phyloP scores from a whole-genome alignment of 73 alveolate genomes.

The Paramecium sonneborni region DNA sequence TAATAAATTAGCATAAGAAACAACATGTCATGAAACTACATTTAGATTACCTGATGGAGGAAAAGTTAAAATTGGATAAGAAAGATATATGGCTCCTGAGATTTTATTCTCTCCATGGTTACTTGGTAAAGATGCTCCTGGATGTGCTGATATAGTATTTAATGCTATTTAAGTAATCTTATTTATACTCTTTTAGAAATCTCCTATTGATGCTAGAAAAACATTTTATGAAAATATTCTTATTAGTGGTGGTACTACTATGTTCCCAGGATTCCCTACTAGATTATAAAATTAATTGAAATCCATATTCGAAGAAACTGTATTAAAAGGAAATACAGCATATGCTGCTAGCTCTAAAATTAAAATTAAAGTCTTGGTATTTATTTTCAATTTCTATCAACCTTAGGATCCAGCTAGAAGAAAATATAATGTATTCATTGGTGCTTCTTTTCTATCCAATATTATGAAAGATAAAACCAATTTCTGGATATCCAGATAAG shows the following conservation, averaged over 20 bases:
- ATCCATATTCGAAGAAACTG: conserved; percentile 72
- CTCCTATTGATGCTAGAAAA: conserved; percentile 85
- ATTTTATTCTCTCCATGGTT: conserved; percentile 88
- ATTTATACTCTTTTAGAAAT: conserved; percentile 62
- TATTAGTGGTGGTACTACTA: conserved; percentile 95
- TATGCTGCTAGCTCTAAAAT: conserved; percentile 26
- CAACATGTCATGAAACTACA: conserved; percentile 90
- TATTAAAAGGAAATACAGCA: conserved; percentile 74
- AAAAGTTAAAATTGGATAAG: conserved; percentile 85
- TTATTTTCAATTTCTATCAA: not conserved
- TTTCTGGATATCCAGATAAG: conserved; percentile 76
- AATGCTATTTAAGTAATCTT: conserved; percentile 72
- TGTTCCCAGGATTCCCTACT: conserved; percentile 97
- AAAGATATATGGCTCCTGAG: conserved; percentile 96
- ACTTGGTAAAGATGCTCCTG: conserved; percentile 84
- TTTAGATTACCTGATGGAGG: conserved; percentile 93
- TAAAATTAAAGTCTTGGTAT: conserved; percentile 60
- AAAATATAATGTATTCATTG: conserved; percentile 86
- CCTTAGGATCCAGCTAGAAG: conserved; percentile 89
- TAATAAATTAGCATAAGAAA: conserved; percentile 87
- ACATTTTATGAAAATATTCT: conserved; percentile 69
- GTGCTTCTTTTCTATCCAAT: conserved; percentile 84
- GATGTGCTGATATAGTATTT: conserved; percentile 88
- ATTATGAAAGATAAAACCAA: conserved; percentile 57
- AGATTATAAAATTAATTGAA: conserved; percentile 87